Percentiles rank a stretch among this genome's conserved stretches.
Evolutionary conservation across 495 filamentous ascomycete genomes (phyloP).

Genomic region (Trichoderma orchidacearum): DNA sequence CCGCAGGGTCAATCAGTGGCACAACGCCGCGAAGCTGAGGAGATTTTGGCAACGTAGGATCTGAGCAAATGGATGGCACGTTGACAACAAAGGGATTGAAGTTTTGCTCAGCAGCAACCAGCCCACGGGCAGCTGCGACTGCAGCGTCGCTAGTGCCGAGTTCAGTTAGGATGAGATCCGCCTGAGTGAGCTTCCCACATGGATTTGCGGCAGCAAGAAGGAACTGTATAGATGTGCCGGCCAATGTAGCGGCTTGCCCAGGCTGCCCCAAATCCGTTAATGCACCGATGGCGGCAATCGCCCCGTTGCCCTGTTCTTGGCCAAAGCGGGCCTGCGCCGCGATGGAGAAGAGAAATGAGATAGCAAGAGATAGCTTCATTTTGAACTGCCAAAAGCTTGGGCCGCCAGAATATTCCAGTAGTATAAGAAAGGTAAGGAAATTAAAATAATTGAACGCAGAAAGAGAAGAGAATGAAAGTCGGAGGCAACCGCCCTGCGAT

Average conservation of each 20-base stretch:
- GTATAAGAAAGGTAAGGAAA: not conserved
- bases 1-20: slow-evolving; percentile 44
- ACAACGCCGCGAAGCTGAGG: slow-evolving; percentile 43
- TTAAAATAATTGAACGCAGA: not conserved
- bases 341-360: slow-evolving; percentile 28
- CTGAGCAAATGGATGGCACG: slow-evolving; percentile 42
- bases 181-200: slow-evolving; percentile 44
- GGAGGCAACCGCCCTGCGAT: not conserved
- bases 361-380: slow-evolving; percentile 21
- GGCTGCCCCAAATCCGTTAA: slow-evolving; percentile 28
- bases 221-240: slow-evolving; percentile 34
- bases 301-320: slow-evolving; percentile 32
- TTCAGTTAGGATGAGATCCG: slow-evolving; percentile 41
- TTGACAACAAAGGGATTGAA: slow-evolving; percentile 45
- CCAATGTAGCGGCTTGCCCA: slow-evolving; percentile 40
- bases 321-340: slow-evolving; percentile 39
- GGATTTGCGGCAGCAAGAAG: slow-evolving; percentile 43
- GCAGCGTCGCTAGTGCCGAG: slow-evolving; percentile 38
- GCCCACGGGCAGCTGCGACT: slow-evolving; percentile 39
- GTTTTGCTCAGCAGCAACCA: slow-evolving; percentile 56
- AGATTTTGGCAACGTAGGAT: slow-evolving; percentile 42
- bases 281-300: slow-evolving; percentile 23
- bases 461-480: not conserved
- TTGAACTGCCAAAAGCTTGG: not conserved
- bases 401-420: not conserved